Conservation (phyloP, 495 filamentous ascomycete species). For the Acidiella bohemica region DNA sequence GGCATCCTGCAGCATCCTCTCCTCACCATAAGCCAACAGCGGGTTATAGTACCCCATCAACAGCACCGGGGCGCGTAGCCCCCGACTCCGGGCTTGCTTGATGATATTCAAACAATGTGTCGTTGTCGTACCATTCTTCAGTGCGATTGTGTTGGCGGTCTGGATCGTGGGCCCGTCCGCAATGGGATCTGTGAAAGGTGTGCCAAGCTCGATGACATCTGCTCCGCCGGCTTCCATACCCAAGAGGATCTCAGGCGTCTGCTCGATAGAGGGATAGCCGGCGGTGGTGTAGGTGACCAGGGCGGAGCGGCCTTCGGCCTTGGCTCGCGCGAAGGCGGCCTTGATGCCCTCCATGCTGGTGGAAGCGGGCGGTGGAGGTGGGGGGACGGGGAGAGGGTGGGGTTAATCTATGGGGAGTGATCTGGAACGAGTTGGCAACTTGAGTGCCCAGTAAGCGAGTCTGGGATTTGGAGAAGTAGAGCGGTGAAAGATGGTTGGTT, state of each 20-base stretch:
- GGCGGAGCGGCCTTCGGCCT: slow-evolving; percentile 35
- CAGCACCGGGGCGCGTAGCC: slow-evolving; percentile 67
- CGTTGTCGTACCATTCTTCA: slow-evolving; percentile 79
- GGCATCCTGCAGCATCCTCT: slow-evolving; percentile 72
- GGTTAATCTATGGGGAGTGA: too few species aligned
- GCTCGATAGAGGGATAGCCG: slow-evolving; percentile 72
- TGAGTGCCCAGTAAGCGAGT: too few species aligned
- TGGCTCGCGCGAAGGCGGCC: slow-evolving; percentile 57
- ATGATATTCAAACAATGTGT: slow-evolving; percentile 64
- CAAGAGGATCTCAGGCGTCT: slow-evolving; percentile 70
- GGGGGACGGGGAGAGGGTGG: too few species aligned
- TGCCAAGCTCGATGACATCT: slow-evolving; percentile 74
- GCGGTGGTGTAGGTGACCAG: slow-evolving; percentile 95
- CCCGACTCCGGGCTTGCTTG: slow-evolving; percentile 56
- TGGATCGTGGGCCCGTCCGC: slow-evolving; percentile 24
- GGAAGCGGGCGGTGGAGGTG: neutral
- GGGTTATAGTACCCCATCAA: slow-evolving; percentile 99
- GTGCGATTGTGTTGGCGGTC: slow-evolving; percentile 61
- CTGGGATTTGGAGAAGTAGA: too few species aligned
- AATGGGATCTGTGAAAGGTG: slow-evolving; percentile 93
- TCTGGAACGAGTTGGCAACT: too few species aligned
- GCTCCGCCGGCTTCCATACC: slow-evolving; percentile 88
- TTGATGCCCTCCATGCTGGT: slow-evolving; percentile 61
- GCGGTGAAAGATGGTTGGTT: too few species aligned
- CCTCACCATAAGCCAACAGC: slow-evolving; percentile 81